phyloP scores from a whole-genome alignment of 306 rosid genomes.

The Betula pendula region DNA sequence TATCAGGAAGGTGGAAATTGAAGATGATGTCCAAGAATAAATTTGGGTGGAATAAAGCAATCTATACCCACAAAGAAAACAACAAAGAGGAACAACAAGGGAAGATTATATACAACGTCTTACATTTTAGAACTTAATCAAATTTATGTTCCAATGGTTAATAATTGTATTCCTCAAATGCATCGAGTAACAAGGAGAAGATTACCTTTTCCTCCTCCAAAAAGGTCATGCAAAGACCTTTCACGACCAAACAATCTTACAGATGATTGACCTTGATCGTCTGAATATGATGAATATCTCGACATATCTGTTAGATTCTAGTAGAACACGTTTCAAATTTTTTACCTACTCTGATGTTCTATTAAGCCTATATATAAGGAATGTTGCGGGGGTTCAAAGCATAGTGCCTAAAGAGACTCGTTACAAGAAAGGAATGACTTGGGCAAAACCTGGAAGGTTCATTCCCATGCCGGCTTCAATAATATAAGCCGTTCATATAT shows the following conservation, averaged over 20 bases:
- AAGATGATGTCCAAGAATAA: no score
- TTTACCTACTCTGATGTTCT: background rate
- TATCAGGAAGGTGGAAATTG: no score
- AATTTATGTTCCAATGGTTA: background rate
- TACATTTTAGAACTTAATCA: no score
- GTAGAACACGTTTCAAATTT: background rate
- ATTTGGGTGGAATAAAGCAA: no score
- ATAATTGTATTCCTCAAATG: background rate
- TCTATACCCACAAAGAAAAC: no score
- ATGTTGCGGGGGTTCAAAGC: slow-evolving; percentile 37
- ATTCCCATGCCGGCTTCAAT: slow-evolving; percentile 26
- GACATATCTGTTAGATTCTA: slow-evolving; percentile 32
- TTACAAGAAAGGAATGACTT: slow-evolving; percentile 56
- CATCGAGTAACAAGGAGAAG: background rate
- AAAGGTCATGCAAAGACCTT: slow-evolving; percentile 34
- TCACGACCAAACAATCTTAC: slow-evolving; percentile 31
- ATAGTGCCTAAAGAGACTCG: slow-evolving; percentile 40
- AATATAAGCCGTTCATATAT: background rate
- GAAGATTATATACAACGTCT: no score
- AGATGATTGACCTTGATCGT: background rate
- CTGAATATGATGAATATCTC: background rate
- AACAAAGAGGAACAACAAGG: no score
- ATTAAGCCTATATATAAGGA: background rate
- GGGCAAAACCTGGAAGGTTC: slow-evolving; percentile 49
- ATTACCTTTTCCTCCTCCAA: slow-evolving; percentile 61